These are phyloP conservation scores for Thermothielavioides terrestris DNA, from an alignment of 495 filamentous ascomycete species.

Conservation along the genomic window DNA sequence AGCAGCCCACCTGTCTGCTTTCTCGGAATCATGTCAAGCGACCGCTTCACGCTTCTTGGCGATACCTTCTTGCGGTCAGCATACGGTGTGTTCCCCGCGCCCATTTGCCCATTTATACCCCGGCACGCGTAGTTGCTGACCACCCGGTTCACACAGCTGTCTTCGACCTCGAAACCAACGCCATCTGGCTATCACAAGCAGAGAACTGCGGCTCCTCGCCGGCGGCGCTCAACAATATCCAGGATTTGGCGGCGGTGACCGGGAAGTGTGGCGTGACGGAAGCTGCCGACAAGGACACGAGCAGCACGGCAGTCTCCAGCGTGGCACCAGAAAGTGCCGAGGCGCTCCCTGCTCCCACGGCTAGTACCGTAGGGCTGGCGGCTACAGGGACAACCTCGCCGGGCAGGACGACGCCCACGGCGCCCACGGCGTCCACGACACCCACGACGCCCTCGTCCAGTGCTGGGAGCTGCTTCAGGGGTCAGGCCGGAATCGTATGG, in stretches of 20 bases:
- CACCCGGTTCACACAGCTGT: conserved; percentile 24
- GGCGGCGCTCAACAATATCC: conserved; percentile 21
- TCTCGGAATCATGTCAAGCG: conserved; percentile 68
- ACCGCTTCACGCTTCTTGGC: conserved; percentile 59
- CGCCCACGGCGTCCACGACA: too few relatives aligned
- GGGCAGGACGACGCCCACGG: not conserved
- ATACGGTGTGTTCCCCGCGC: conserved; percentile 46
- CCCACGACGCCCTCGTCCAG: not conserved
- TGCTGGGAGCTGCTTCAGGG: not conserved
- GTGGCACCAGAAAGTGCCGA: not conserved
- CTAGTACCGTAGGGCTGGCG: not conserved
- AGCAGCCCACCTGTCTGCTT: conserved; percentile 50
- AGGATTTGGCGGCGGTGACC: conserved; percentile 10
- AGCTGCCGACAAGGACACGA: conserved; percentile 1
- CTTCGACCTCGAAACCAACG: conserved; percentile 39
- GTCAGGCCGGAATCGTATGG: not conserved
- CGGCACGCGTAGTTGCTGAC: not conserved
- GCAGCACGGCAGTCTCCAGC: not conserved
- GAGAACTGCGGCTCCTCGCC: conserved; percentile 37
- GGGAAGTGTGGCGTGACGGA: conserved; percentile 16
- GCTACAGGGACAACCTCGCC: not conserved
- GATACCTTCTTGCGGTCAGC: conserved; percentile 90
- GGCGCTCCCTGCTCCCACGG: not conserved
- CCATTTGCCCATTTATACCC: not conserved
- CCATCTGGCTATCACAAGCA: conserved; percentile 38